phyloP scores from a whole-genome alignment of 1,139 yeast genomes.

The Eremothecium coryli region DNA sequence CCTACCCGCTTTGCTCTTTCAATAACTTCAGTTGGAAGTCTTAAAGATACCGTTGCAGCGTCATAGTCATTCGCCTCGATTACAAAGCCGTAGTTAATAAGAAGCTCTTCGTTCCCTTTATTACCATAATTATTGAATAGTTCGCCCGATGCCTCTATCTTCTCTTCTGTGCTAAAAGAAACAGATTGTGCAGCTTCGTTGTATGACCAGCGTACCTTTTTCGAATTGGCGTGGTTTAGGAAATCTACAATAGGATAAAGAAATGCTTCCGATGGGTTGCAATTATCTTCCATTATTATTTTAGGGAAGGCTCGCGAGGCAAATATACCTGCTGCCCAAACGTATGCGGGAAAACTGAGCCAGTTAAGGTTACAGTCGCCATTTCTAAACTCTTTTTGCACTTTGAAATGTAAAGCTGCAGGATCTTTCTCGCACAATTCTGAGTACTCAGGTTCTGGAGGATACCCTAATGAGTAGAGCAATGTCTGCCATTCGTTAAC shows the following conservation, averaged over 20 bases:
- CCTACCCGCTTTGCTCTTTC: conserved; percentile 17
- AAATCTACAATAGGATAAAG: conserved; percentile 72
- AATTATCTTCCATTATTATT: conserved; percentile 32
- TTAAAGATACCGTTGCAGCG: conserved; percentile 46
- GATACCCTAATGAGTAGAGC: conserved; percentile 9
- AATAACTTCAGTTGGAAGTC: conserved; percentile 33
- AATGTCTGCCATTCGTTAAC: conserved; percentile 29
- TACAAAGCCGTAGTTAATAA: conserved; percentile 58
- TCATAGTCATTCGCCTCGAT: conserved; percentile 54
- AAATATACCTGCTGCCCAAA: conserved; percentile 71
- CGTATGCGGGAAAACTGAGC: conserved; percentile 55
- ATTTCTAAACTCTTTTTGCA: conserved; percentile 42
- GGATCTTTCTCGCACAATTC: not conserved
- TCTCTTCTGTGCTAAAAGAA: conserved; percentile 19
- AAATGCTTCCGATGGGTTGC: conserved; percentile 40
- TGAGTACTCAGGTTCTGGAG: conserved; percentile 29
- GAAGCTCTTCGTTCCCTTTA: conserved; percentile 69
- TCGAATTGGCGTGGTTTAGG: conserved; percentile 55
- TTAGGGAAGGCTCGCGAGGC: conserved; percentile 77
- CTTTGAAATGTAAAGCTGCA: not conserved
- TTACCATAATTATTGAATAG: conserved; percentile 77
- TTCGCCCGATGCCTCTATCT: conserved; percentile 36
- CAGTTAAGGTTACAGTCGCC: conserved; percentile 41
- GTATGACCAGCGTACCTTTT: conserved; percentile 56
- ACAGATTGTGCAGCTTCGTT: conserved; percentile 29